Conservation (phyloP, 805 yeast species). For the Ogataea minuta region DNA sequence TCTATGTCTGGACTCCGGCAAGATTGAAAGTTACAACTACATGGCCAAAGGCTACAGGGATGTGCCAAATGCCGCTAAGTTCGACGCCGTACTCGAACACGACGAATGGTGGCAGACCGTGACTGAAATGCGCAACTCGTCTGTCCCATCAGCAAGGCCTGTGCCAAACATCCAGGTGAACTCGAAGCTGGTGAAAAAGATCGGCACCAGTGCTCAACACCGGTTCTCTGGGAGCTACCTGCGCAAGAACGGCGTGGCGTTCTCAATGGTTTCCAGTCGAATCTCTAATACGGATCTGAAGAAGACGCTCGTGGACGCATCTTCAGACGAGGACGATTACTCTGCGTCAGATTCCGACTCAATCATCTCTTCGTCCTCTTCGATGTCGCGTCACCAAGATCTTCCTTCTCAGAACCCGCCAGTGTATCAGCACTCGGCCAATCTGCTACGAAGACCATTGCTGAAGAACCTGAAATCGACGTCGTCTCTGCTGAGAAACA, state of each 20-base stretch:
- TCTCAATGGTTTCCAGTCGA: conserved; percentile 68
- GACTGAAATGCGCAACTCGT: conserved; percentile 48
- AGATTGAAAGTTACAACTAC: conserved; percentile 63
- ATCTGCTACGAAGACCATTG: conserved; percentile 23
- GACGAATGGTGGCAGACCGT: conserved; percentile 88
- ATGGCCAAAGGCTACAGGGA: conserved; percentile 67
- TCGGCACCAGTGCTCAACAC: conserved; percentile 35
- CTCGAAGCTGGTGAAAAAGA: conserved; percentile 27
- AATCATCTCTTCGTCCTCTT: conserved; percentile 18
- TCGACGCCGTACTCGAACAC: conserved; percentile 49
- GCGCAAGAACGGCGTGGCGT: conserved; percentile 74
- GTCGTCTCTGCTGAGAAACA: conserved; percentile 19
- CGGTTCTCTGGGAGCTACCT: conserved; percentile 59
- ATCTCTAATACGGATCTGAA: conserved; percentile 37
- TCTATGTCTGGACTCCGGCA: conserved; percentile 59
- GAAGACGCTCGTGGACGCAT: conserved; percentile 23
- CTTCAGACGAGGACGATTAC: conserved; percentile 28
- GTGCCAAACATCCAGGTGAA: conserved; percentile 23
- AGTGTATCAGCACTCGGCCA: conserved; percentile 14
- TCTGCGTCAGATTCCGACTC: conserved; percentile 28
- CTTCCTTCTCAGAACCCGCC: neutral
- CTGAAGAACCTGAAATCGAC: conserved; percentile 23
- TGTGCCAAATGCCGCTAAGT: conserved; percentile 36
- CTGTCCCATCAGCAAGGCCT: conserved; percentile 6
- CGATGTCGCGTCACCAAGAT: conserved; percentile 12